Evolutionary conservation across 2,329 filamentous ascomycete species (phyloP).

Genomic region (Pseudogymnoascus pannorum): DNA sequence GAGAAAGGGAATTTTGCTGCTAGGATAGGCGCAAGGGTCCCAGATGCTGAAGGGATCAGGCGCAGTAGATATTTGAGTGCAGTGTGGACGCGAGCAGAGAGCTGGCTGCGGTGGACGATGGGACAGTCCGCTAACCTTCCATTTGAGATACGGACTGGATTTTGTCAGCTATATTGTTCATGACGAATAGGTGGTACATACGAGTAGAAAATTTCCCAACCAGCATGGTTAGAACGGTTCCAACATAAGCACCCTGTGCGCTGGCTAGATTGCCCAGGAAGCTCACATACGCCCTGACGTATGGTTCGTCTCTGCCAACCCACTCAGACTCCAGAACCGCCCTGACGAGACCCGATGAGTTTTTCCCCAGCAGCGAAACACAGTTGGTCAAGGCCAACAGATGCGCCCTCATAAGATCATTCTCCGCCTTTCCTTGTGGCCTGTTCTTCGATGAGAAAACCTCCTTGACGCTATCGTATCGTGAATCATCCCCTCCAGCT

Average conservation of each 20-base stretch:
- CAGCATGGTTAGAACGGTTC: slow-evolving; percentile 69
- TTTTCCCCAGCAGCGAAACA: slow-evolving; percentile 51
- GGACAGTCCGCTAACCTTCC: slow-evolving; percentile 37
- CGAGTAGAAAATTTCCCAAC: slow-evolving; percentile 65
- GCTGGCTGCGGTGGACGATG: slow-evolving; percentile 52
- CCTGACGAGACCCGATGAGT: slow-evolving; percentile 51
- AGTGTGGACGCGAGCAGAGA: slow-evolving; percentile 68
- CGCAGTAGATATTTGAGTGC: slow-evolving; percentile 68
- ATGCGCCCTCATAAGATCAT: slow-evolving; percentile 48
- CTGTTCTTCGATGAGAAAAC: slow-evolving; percentile 35
- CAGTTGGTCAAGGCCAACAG: slow-evolving; percentile 56
- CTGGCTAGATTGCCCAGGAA: slow-evolving; percentile 69
- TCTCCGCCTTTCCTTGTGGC: slow-evolving; percentile 27
- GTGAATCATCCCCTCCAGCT: slow-evolving; percentile 43
- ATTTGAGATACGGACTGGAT: slow-evolving; percentile 31
- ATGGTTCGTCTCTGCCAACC: slow-evolving; percentile 57
- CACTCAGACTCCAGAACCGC: slow-evolving; percentile 55
- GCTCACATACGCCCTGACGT: slow-evolving; percentile 59
- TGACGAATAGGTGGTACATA: slow-evolving; percentile 25
- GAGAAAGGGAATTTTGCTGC: slow-evolving; percentile 66
- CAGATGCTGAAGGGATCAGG: slow-evolving; percentile 72
- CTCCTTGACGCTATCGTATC: slow-evolving; percentile 52
- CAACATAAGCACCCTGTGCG: slow-evolving; percentile 72
- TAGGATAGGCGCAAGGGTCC: slow-evolving; percentile 61
- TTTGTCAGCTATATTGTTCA: slow-evolving; percentile 34